Conservation (phyloP, 2,329 filamentous ascomycete genomes). For the Curvularia hawaiiensis region DNA sequence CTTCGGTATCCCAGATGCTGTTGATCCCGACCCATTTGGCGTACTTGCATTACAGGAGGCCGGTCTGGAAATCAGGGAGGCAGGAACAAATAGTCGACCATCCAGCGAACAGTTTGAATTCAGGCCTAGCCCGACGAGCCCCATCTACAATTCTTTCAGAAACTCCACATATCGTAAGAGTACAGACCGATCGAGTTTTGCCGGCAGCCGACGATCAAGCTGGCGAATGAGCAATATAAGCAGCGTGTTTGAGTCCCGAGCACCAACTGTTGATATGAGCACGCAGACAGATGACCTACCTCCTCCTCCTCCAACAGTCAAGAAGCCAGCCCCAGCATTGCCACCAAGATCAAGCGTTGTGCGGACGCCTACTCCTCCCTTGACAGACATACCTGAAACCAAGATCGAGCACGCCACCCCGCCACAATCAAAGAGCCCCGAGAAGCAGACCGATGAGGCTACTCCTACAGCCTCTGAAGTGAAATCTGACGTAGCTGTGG, state of each 20-base stretch:
- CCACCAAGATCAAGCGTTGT: slow-evolving; percentile 28
- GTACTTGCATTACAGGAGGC: slow-evolving; percentile 89
- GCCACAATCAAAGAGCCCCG: slow-evolving; percentile 12
- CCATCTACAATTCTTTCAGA: slow-evolving; percentile 65
- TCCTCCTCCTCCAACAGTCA: slow-evolving; percentile 26
- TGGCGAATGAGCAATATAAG: slow-evolving; percentile 71
- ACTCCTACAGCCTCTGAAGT: slow-evolving; percentile 4
- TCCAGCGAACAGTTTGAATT: slow-evolving; percentile 83
- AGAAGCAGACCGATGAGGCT: slow-evolving; percentile 14
- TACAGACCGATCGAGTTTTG: slow-evolving; percentile 68
- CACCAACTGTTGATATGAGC: slow-evolving; percentile 58
- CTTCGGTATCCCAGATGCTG: slow-evolving; percentile 78
- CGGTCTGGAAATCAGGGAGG: slow-evolving; percentile 87
- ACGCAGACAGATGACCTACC: slow-evolving; percentile 27
- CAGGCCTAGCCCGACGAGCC: slow-evolving; percentile 76
- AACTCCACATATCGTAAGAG: slow-evolving; percentile 68
- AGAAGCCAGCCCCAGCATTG: slow-evolving; percentile 30
- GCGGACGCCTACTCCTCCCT: slow-evolving; percentile 30
- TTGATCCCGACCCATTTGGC: slow-evolving; percentile 91
- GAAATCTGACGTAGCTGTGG: slow-evolving; percentile 2
- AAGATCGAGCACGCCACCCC: slow-evolving; percentile 27
- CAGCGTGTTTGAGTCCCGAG: slow-evolving; percentile 63
- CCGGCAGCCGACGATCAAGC: slow-evolving; percentile 66
- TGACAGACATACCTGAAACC: slow-evolving; percentile 46
- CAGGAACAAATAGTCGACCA: slow-evolving; percentile 76